These are phyloP conservation scores for Cladosporium oxysporum DNA, from an alignment of 2,329 filamentous ascomycete genomes.

Conservation along the genomic window DNA sequence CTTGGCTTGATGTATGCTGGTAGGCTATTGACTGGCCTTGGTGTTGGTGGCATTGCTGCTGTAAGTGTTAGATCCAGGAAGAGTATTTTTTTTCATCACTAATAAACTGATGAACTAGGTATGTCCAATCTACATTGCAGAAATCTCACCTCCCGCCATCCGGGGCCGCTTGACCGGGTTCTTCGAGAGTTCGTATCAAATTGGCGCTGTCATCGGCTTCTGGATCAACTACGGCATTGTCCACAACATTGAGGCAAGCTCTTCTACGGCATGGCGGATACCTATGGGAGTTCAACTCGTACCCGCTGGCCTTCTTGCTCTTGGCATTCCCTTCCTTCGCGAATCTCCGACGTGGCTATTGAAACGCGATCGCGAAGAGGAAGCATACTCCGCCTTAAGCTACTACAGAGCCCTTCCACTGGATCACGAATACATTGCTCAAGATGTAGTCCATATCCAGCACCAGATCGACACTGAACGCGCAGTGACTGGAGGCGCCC, in stretches of 20 bases:
- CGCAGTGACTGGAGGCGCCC: slow-evolving; percentile 31
- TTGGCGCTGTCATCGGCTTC: slow-evolving; percentile 39
- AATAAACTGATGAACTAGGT: too few species aligned
- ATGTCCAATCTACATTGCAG: slow-evolving; percentile 40
- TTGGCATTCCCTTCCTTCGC: slow-evolving; percentile 34
- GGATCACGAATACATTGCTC: slow-evolving; percentile 29
- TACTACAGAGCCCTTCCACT: slow-evolving; percentile 27
- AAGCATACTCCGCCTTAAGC: slow-evolving; percentile 25
- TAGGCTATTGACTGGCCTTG: slow-evolving; percentile 38
- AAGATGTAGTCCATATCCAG: slow-evolving; percentile 39
- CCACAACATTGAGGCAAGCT: slow-evolving; percentile 30
- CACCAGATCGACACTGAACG: slow-evolving; percentile 37
- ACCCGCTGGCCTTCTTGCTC: slow-evolving; percentile 35
- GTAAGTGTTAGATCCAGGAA: slow-evolving; percentile 15
- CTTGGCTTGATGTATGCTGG: slow-evolving; percentile 49
- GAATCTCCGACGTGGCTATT: slow-evolving; percentile 39
- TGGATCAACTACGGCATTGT: slow-evolving; percentile 42
- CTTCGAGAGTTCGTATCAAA: slow-evolving; percentile 37
- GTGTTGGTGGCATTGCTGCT: slow-evolving; percentile 37
- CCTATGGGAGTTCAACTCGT: slow-evolving; percentile 39
- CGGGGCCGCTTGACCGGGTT: slow-evolving; percentile 39
- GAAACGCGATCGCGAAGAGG: slow-evolving; percentile 27
- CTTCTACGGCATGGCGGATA: slow-evolving; percentile 31
- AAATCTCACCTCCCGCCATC: slow-evolving; percentile 38
- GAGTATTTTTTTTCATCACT: too few species aligned